Evolutionary conservation across 1,139 yeast species (phyloP), one percentile per base, ranked within the genome.

Genomic region (Kluyveromyces marxianus): DNA sequence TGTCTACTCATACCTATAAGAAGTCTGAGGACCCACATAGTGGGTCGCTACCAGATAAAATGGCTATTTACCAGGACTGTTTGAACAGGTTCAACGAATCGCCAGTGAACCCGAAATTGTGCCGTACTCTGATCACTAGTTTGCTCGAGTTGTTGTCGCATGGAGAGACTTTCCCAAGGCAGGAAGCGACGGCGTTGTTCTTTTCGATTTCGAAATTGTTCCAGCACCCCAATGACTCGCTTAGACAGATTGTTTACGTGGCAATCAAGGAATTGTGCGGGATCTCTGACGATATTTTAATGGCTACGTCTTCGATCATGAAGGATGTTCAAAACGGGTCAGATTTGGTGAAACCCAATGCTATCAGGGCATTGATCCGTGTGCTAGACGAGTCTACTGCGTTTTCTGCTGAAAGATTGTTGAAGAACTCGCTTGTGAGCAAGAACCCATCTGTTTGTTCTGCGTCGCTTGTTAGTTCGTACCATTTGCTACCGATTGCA

Each of bases 241-340:
- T 92, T 63, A 83, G 98, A 67, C 99, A 92, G 69, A 77, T 87
- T 74, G 96, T 90, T 31, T 92, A 92, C 63, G 74, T 92, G 65
- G 90, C 97, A 24, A 89, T 90, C 66, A 92, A 92, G 70, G 97
- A 90, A 66, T 76, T 92, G 52, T 78, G 92, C 39, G 69, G 82
- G 21, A 78, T 85, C 48, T 88, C 97, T 21, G 89, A 88, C 58
- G 97, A 92, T 68, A 88, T 88, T 46, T 78, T 92, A 67, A 94
- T 92, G 97, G 97, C 92, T 32, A 92, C 98, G 31, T 87, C 97
- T 5, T 87, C 96, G 25, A 90, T 92, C 60, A 94, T 92, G 97
- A 90, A 90, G 70, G 98, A 92, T 69, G 87, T 92, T 49, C 97
- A 94, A 69, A 82, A 83, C 50, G 90, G 90, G 54, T 95, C 88